Conservation (phyloP, 2,329 filamentous ascomycete species). For the Penicillium sp. region DNA sequence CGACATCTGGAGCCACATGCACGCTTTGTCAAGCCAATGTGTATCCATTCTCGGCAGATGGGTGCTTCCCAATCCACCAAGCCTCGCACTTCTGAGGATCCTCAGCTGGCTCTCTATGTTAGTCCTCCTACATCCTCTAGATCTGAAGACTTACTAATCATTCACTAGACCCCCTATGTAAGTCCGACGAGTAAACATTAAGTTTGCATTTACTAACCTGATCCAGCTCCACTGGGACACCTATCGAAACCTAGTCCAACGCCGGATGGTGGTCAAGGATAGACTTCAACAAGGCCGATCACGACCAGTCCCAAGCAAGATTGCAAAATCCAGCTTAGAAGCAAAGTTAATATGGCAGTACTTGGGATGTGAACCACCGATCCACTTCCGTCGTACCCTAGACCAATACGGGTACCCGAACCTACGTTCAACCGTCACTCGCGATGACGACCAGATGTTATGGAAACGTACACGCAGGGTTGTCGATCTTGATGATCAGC, state of each 20-base stretch:
- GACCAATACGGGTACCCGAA: slow-evolving; percentile 65
- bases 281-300: slow-evolving; percentile 56
- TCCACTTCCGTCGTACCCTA: slow-evolving; percentile 61
- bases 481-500: slow-evolving; percentile 37
- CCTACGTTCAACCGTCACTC: slow-evolving; percentile 57
- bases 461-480: slow-evolving; percentile 62
- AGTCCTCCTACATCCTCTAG: slow-evolving; percentile 5
- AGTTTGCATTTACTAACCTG: not conserved
- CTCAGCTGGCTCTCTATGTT: slow-evolving; percentile 33
- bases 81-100: slow-evolving; percentile 14
- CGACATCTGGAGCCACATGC: slow-evolving; percentile 42
- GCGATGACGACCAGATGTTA: slow-evolving; percentile 66
- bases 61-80: slow-evolving; percentile 17
- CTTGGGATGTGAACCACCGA: slow-evolving; percentile 58
- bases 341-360: slow-evolving; percentile 63
- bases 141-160: not conserved
- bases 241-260: slow-evolving; percentile 57
- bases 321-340: slow-evolving; percentile 57
- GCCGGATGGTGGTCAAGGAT: slow-evolving; percentile 55
- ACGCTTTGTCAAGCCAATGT: slow-evolving; percentile 38
- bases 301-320: slow-evolving; percentile 54
- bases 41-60: slow-evolving; percentile 32
- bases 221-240: slow-evolving; percentile 62
- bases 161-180: slow-evolving; percentile 29
- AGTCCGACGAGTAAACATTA: not conserved